A percentile compares a stretch with the other conserved stretches of the same genome.
These are phyloP conservation scores for Pythium apleroticum DNA, from an alignment of 352 stramenopile species.

Conservation along the genomic window DNA sequence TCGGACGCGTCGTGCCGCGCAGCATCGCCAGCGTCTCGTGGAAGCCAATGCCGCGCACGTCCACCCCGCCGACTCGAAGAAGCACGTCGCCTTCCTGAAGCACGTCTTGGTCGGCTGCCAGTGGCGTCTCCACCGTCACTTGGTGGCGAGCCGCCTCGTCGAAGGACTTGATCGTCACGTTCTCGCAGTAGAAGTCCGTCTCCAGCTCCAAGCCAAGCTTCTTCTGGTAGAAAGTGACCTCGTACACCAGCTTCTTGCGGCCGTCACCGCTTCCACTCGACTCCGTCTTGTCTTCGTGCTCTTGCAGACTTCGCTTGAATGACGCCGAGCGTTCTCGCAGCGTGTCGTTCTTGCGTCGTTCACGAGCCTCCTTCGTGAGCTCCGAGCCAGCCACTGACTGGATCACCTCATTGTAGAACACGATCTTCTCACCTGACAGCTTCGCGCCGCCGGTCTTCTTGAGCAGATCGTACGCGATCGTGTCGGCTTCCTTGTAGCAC, in stretches of 20 bases:
- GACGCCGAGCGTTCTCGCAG: constrained; percentile 66
- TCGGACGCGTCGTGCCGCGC: constrained; percentile 64
- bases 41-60: constrained; percentile 84
- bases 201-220: constrained; percentile 84
- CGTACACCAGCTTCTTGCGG: constrained; percentile 67
- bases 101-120: constrained; percentile 55
- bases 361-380: constrained; percentile 73
- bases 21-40: constrained; percentile 81
- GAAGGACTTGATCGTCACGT: constrained; percentile 83
- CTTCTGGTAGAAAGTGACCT: constrained; percentile 81
- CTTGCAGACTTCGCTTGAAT: constrained; percentile 63
- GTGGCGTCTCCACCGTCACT: constrained; percentile 56
- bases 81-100: constrained; percentile 81
- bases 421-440: constrained; percentile 81
- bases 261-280: constrained; percentile 28
- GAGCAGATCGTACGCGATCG: constrained; percentile 83
- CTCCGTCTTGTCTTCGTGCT: constrained; percentile 49
- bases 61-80: constrained; percentile 70
- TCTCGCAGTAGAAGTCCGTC: constrained; percentile 89
- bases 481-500: constrained; percentile 88
- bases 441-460: constrained; percentile 68
- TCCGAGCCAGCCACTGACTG: constrained; percentile 73
- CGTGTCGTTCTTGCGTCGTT: constrained; percentile 63
- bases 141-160: constrained; percentile 48
- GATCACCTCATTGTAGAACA: constrained; percentile 88